These are phyloP conservation scores for Macrocystidia cucumis DNA, from an alignment of 1,284 basidiomycete genomes.

Conservation along the genomic window DNA sequence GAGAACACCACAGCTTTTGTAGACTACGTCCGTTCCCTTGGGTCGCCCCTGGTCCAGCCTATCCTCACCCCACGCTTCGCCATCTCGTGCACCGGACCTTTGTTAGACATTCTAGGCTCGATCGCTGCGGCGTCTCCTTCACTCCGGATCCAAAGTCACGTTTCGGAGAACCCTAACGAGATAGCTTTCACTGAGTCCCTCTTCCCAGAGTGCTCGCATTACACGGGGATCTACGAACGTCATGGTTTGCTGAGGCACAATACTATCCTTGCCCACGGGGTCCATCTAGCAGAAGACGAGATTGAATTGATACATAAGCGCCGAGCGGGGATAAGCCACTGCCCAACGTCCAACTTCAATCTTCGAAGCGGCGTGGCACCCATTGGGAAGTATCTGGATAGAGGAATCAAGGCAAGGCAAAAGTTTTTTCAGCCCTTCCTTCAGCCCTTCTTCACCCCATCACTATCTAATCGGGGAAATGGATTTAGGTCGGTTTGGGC, in stretches of 20 bases:
- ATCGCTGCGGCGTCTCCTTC: constrained; percentile 47
- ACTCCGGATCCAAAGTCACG: constrained; percentile 88
- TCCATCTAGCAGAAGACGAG: constrained; percentile 74
- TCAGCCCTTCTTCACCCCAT: too few relatives aligned
- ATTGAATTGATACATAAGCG: constrained; percentile 62
- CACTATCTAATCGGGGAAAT: not conserved
- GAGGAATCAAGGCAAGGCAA: constrained; percentile 80
- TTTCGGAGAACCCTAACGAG: constrained; percentile 82
- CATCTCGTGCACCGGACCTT: constrained; percentile 78
- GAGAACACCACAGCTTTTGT: constrained; percentile 61
- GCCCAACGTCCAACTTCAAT: constrained; percentile 91
- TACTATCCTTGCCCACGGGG: constrained; percentile 89
- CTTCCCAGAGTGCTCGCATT: constrained; percentile 56
- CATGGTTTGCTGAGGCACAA: constrained; percentile 71
- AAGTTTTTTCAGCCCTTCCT: constrained; percentile 2
- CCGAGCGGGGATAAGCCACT: constrained; percentile 83
- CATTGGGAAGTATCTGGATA: constrained; percentile 75
- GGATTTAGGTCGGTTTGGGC: constrained; percentile 72
- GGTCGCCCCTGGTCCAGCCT: constrained; percentile 67
- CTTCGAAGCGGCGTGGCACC: constrained; percentile 78
- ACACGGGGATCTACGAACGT: constrained; percentile 79
- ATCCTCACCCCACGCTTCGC: constrained; percentile 95
- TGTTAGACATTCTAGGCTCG: constrained; percentile 59
- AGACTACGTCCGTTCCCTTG: constrained; percentile 53
- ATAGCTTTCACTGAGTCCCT: constrained; percentile 58